These are phyloP conservation scores for Articulospora tetracladia DNA, from an alignment of 495 filamentous ascomycete genomes.

Conservation along the genomic window DNA sequence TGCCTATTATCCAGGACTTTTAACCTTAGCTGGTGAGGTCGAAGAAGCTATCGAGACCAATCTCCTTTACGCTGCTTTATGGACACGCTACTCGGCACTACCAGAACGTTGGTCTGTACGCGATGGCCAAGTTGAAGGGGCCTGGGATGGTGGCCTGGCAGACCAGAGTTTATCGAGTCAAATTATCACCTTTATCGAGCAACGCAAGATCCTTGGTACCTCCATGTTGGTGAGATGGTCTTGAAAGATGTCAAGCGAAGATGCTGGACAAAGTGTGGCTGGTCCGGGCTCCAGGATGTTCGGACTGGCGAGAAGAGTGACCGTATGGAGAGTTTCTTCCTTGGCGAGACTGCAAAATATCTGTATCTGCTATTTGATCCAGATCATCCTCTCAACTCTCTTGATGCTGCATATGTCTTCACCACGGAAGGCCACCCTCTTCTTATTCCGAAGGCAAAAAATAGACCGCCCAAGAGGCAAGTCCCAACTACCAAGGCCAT, in stretches of 20 bases:
- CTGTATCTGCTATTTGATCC: conserved; percentile 84
- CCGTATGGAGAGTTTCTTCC: conserved; percentile 98
- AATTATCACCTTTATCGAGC: conserved; percentile 91
- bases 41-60: conserved; percentile 89
- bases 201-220: conserved; percentile 94
- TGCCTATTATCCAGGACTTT: conserved; percentile 91
- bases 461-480: neutral
- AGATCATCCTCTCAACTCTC: conserved; percentile 78
- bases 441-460: conserved; percentile 63
- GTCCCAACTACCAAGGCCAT: conserved; percentile 3
- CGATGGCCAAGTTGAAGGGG: conserved; percentile 84
- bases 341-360: conserved; percentile 95
- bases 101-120: conserved; percentile 91
- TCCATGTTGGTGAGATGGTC: conserved; percentile 94
- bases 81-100: conserved; percentile 88
- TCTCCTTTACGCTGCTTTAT: conserved; percentile 84
- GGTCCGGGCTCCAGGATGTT: conserved; percentile 94
- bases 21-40: conserved; percentile 79
- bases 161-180: conserved; percentile 94
- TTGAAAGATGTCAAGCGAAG: conserved; percentile 82
- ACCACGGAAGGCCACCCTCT: conserved; percentile 94
- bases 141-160: conserved; percentile 89
- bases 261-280: conserved; percentile 92
- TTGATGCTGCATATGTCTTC: conserved; percentile 88
- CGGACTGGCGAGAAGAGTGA: conserved; percentile 83